phyloP scores from a whole-genome alignment of 2,329 filamentous ascomycete species.

The Penicillium vulpinum region DNA sequence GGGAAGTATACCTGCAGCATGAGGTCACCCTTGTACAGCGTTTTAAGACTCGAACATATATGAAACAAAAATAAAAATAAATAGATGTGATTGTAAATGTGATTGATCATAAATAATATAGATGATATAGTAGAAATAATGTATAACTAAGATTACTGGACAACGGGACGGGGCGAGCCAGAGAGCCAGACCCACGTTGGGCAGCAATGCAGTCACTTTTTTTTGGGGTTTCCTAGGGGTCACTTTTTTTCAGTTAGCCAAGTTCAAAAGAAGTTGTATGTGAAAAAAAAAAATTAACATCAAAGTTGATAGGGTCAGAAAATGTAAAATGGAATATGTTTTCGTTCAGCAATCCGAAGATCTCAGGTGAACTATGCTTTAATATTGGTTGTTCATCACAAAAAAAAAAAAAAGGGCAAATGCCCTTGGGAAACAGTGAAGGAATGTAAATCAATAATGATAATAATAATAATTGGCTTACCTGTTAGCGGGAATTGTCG shows the following conservation, averaged over 20 bases:
- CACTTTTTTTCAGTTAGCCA: constrained; percentile 18
- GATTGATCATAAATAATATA: too few species aligned
- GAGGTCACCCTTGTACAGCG: not conserved
- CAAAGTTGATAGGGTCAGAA: constrained; percentile 31
- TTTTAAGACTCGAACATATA: not conserved
- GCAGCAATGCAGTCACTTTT: constrained; percentile 32
- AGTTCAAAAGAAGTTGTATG: not conserved
- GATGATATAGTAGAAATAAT: too few species aligned
- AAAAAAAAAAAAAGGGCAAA: too few species aligned
- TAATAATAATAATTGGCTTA: constrained; percentile 15
- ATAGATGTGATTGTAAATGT: not conserved
- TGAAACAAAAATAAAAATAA: not conserved
- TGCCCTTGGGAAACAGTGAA: constrained; percentile 4
- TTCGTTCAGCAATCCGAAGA: constrained; percentile 44
- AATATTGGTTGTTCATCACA: constrained; percentile 41
- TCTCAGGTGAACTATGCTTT: constrained; percentile 48
- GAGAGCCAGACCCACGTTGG: constrained; percentile 31
- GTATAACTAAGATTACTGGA: constrained; percentile 7
- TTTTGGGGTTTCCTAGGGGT: constrained; percentile 7
- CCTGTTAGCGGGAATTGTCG: constrained; percentile 14
- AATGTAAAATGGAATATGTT: constrained; percentile 42
- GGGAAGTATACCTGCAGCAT: constrained; percentile 6
- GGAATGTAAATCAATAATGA: not conserved
- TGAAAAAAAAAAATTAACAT: constrained; percentile 10
- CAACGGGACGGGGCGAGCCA: constrained; percentile 23